Base-by-base conservation (phyloP, 257 asterid genomes). In the Solanum ossicruentum region DNA sequence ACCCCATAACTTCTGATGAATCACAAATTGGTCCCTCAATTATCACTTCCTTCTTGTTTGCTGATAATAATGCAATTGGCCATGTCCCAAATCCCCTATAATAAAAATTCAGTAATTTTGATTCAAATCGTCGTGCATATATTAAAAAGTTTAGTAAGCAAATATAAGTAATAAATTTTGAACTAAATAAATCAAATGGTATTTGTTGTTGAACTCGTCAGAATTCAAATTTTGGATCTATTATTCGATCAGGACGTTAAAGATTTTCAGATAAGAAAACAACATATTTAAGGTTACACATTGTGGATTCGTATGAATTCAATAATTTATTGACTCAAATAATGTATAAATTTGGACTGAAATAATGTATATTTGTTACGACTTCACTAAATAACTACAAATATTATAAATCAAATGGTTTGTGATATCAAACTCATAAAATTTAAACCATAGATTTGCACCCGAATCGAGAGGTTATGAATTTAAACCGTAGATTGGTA, bases 11-110 rank as follows among this genome's bases (percentile, higher is more conserved):
- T 83, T 92, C 92, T 60, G 97, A 91, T 47, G 92, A 88, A 84
- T 95, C 89, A 67, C 98, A 94, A 39, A 95, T 86, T 32, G 98
- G 98, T 69, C 99, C 99, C 72, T 93, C 94, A 20, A 93, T 93
- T 17, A 45, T 61, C 60, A 95, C 91, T 83, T 87, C 91, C 80
- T 92, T 92, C 88, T 81, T 91, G 86, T 93, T 93, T 18, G 98
- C 91, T 12, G 87, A 77, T 47, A 96, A 84, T 71, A 85, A 91
- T 49, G 98, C 99, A 85, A 96, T 87, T 3, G 98, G 96, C 98
- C 98, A 94, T 72, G 96, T 86, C 39, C 98, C 98, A 83, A 95
- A 94, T 56, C 91, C 98, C 94, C 98, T 95, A 87, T 61, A 54
- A 81, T 72, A 8, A 63, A 36, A 88, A 85, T 45, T 84, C n/a